Percentiles rank a stretch among this genome's conserved stretches.
phyloP scores from a whole-genome alignment of 164 flowering plant genomes.

The Macadamia integrifolia region DNA sequence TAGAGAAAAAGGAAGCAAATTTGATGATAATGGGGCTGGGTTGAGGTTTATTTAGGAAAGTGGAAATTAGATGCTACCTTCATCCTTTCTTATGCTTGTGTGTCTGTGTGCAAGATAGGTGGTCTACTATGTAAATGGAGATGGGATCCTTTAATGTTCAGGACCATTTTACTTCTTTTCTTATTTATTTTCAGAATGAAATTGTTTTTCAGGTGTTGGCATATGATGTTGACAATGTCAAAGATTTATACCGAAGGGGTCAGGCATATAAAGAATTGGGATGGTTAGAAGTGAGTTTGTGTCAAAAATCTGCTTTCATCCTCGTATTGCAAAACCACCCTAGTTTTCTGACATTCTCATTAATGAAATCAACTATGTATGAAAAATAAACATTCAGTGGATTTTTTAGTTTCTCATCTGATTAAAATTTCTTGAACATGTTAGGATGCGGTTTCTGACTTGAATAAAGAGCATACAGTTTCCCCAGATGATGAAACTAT shows the following conservation, averaged over 20 bases:
- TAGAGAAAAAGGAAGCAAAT: background rate
- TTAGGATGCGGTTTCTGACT: conserved; percentile 85
- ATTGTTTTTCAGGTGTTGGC: conserved; percentile 55
- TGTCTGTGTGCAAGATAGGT: background rate
- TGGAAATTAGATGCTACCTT: background rate
- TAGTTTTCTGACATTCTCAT: background rate
- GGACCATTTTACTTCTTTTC: too few species aligned
- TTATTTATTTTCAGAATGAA: too few species aligned
- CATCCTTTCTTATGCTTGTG: background rate
- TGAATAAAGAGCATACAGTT: conserved; percentile 62
- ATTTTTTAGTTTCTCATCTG: conserved; percentile 10
- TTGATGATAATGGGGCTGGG: background rate
- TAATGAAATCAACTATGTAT: background rate
- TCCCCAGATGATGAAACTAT: conserved; percentile 93
- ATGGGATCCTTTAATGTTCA: background rate
- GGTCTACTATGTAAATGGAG: background rate
- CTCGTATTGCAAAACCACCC: background rate
- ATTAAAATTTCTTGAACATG: conserved; percentile 9
- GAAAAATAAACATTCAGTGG: conserved; percentile 1
- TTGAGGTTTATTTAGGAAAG: background rate
- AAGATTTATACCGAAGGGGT: conserved; percentile 95
- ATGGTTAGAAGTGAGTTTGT: conserved; percentile 51
- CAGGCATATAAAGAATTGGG: conserved; percentile 86
- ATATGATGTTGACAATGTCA: conserved; percentile 69
- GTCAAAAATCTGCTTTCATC: background rate